Evolutionary conservation across 768 basidiomycete genomes (phyloP).

Genomic region (Gautieria morchelliformis): DNA sequence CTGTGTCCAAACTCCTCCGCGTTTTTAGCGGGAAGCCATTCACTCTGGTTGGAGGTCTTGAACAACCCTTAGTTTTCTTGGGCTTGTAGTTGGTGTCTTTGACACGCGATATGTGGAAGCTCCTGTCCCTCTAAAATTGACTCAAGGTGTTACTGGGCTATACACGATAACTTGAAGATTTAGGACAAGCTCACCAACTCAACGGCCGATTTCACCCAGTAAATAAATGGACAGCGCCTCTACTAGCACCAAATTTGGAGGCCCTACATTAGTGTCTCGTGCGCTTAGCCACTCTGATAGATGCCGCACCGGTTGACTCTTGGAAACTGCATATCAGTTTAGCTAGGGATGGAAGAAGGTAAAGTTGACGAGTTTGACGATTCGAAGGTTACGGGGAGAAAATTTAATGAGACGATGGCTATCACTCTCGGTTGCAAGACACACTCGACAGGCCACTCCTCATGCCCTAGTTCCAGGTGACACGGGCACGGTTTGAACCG

Average conservation of each 20-base stretch:
- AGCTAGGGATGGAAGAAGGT: too few relatives aligned
- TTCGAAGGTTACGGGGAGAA: too few relatives aligned
- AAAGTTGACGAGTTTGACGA: too few relatives aligned
- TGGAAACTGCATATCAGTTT: too few relatives aligned
- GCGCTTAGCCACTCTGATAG: conserved; percentile 37
- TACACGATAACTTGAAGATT: background rate
- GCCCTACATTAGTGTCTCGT: too few relatives aligned
- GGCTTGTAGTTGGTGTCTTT: background rate
- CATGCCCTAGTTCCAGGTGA: too few relatives aligned
- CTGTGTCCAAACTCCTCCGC: conserved; percentile 46
- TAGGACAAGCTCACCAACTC: conserved; percentile 40
- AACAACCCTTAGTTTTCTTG: background rate
- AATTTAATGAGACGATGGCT: too few relatives aligned
- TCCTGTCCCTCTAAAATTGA: conserved; percentile 53
- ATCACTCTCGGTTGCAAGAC: too few relatives aligned
- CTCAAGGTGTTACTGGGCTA: background rate
- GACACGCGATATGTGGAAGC: conserved; percentile 52
- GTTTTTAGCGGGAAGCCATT: conserved; percentile 78
- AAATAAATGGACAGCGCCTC: conserved; percentile 80
- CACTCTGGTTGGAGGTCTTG: conserved; percentile 28
- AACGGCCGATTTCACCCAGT: conserved; percentile 59
- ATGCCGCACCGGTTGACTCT: too few relatives aligned
- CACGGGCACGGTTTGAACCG: too few relatives aligned
- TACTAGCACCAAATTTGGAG: conserved; percentile 44
- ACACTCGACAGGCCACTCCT: too few relatives aligned